Evolutionary conservation across 2,329 filamentous ascomycete genomes (phyloP).

Genomic region (Lasiodiplodia theobromae): DNA sequence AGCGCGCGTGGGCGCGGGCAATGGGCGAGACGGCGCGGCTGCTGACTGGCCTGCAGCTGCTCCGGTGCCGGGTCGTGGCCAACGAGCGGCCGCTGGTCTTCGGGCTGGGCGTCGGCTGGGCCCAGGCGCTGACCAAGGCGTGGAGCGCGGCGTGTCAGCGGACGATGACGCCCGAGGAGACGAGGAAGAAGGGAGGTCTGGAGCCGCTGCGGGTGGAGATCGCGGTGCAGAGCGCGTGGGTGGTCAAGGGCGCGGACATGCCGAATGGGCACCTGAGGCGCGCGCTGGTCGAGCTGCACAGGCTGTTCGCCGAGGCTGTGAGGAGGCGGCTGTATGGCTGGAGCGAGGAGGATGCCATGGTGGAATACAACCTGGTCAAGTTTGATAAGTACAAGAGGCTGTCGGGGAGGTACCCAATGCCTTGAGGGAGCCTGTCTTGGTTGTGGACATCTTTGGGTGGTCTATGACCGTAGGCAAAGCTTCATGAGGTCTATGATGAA

Average conservation of each 20-base stretch:
- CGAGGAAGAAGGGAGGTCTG: neutral
- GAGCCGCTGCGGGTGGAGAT: constrained; percentile 3
- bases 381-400: constrained; percentile 5
- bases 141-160: neutral
- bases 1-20: neutral
- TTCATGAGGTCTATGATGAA: neutral
- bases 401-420: neutral
- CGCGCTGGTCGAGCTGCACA: constrained; percentile 36
- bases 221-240: neutral
- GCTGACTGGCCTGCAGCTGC: neutral
- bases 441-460: neutral
- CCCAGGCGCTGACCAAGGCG: neutral
- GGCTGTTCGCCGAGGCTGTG: constrained; percentile 40
- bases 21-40: constrained; percentile 13
- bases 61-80: constrained; percentile 38
- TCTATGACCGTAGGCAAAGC: neutral
- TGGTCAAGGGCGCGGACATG: neutral
- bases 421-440: neutral
- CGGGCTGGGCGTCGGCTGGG: neutral
- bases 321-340: constrained; percentile 37
- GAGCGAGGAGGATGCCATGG: constrained; percentile 40
- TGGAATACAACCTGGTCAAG: constrained; percentile 33
- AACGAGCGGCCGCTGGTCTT: constrained; percentile 34
- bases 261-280: constrained; percentile 33
- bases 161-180: neutral